A percentile compares a stretch with the other conserved stretches of the same genome.
Conservation (phyloP, 1,284 basidiomycete genomes). For the Trichosporon asahii region DNA sequence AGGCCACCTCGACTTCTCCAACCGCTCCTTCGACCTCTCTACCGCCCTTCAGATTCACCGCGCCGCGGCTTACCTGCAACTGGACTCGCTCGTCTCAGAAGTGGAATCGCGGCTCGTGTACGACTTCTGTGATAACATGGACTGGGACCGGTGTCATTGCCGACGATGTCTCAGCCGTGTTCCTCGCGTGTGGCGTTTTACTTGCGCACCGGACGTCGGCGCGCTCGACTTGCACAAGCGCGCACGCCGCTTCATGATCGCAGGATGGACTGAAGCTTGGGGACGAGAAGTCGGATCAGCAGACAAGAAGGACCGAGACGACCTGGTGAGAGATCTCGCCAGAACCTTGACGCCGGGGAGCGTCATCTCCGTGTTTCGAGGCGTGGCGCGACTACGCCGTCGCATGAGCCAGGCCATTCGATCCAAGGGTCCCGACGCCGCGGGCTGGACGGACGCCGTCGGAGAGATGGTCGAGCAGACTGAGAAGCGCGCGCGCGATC, state of each 20-base stretch:
- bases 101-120: slow-evolving; percentile 74
- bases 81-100: slow-evolving; percentile 72
- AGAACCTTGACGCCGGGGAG: slow-evolving; percentile 64
- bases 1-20: slow-evolving; percentile 87
- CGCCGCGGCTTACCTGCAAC: slow-evolving; percentile 73
- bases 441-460: slow-evolving; percentile 65
- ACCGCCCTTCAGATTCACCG: slow-evolving; percentile 88
- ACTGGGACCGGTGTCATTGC: slow-evolving; percentile 75
- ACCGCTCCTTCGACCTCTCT: slow-evolving; percentile 84
- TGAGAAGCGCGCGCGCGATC: slow-evolving; percentile 61
- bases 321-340: slow-evolving; percentile 65
- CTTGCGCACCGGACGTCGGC: slow-evolving; percentile 67
- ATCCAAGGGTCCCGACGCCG: slow-evolving; percentile 51
- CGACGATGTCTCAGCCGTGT: slow-evolving; percentile 71
- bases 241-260: slow-evolving; percentile 68
- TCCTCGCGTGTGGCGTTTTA: slow-evolving; percentile 76
- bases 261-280: slow-evolving; percentile 82
- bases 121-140: slow-evolving; percentile 81
- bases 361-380: slow-evolving; percentile 59
- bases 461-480: slow-evolving; percentile 63
- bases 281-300: slow-evolving; percentile 73
- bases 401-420: slow-evolving; percentile 38
- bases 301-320: slow-evolving; percentile 63
- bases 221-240: slow-evolving; percentile 67
- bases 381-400: slow-evolving; percentile 29